Evolutionary conservation across 2,329 filamentous ascomycete genomes (phyloP), one percentile per base, ranked within the genome.

Genomic region (Fusarium anthophilum): DNA sequence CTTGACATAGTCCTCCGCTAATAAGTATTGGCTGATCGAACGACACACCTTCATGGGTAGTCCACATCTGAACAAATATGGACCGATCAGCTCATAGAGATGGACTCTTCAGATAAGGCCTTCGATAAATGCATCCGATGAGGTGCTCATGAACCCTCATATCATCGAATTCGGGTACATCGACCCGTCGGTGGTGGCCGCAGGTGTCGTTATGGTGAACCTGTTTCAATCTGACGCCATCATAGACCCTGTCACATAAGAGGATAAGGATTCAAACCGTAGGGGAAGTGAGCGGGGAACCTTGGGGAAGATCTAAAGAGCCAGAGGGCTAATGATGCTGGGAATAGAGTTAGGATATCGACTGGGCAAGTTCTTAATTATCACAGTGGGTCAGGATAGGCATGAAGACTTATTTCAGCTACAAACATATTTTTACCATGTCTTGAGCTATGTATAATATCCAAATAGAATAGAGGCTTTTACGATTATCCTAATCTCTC

Each of bases 161-260:
- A 6, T 15, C 12, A 22, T 38, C 15, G 8, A 38, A 26, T 18
- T 53, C 28, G 45, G 59, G 18, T 72, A 48, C 39, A 60, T 38
- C 44, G 63, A 64, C 50, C 71, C 65, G 51, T 60, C 74, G 71
- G 74, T 45, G 69, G 47, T 69, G 61, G 66, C 74, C 71, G 73
- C 61, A 45, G 63, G 63, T 41, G 50, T 65, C 66, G 39, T 59
- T 26, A 35, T 37, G 37, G 72, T 70, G 63, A 66, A 69, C 45
- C 64, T 53, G n/a, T 48, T 48, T 64, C 63, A 32, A 53, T 60
- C 61, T 76, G 73, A 76, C 74, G 74, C 74, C 72, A 76, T 76
- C 54, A 53, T 50, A 61, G 63, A 63, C 60, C 60, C 57, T 66
- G 56, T 45, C 56, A 54, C 61, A 60, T 48, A 50, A 51, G 32